A percentile compares a stretch with the other conserved stretches of the same genome.
These are phyloP conservation scores for Sporothrix pallida DNA, from an alignment of 2,329 filamentous ascomycete species.

Conservation along the genomic window DNA sequence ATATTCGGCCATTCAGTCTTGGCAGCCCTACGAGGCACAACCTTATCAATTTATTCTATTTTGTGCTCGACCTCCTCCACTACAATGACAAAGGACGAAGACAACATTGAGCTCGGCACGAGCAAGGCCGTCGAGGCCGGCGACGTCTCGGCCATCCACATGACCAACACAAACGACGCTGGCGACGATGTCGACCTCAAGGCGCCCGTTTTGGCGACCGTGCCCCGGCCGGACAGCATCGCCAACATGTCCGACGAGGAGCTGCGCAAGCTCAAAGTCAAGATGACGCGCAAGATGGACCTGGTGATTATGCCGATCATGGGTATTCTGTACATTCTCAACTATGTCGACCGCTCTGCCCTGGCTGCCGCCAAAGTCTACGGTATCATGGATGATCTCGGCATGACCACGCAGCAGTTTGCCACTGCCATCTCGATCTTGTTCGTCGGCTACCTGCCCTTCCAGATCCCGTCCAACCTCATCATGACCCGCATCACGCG, in stretches of 20 bases:
- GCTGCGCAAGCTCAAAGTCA: neutral
- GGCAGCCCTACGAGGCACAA: neutral
- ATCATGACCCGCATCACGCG: constrained; percentile 33
- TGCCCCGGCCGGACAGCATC: constrained; percentile 7
- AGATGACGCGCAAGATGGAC: constrained; percentile 38
- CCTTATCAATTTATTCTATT: neutral
- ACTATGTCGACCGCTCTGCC: constrained; percentile 37
- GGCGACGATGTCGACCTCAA: constrained; percentile 10
- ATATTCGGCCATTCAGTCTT: neutral
- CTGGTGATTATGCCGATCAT: constrained; percentile 33
- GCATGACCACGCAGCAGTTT: constrained; percentile 55
- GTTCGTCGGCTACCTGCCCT: constrained; percentile 68
- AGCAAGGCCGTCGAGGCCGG: neutral
- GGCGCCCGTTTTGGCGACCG: neutral
- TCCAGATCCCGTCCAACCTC: constrained; percentile 66
- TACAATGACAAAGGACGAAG: neutral
- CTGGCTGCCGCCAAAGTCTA: constrained; percentile 36
- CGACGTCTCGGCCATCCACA: neutral
- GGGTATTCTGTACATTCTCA: constrained; percentile 35
- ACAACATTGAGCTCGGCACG: neutral
- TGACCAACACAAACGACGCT: neutral
- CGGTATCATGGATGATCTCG: constrained; percentile 35
- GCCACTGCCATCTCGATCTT: constrained; percentile 65
- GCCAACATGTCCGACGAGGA: constrained; percentile 23
- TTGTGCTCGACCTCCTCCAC: neutral